Conservation (phyloP, 495 filamentous ascomycete species). For the Aspergillus indologenus region DNA sequence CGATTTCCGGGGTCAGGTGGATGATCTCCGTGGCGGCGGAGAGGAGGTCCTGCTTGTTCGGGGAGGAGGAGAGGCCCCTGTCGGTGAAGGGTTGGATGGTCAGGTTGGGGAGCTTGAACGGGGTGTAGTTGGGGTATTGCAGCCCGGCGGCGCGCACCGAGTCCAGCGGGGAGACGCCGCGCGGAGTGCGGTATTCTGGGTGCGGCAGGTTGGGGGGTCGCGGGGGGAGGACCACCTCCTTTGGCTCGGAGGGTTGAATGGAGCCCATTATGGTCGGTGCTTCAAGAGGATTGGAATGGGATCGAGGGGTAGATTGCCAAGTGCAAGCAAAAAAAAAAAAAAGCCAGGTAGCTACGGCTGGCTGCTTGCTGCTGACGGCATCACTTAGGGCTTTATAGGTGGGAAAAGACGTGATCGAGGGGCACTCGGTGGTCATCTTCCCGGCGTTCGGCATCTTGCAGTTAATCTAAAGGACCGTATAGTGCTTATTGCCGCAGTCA, state of each 20-base stretch:
- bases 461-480: no score
- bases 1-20: slow-evolving; percentile 41
- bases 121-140: slow-evolving; percentile 16
- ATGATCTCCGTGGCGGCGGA: slow-evolving; percentile 6
- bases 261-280: slow-evolving; percentile 3
- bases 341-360: no score
- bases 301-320: no score
- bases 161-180: slow-evolving; percentile 10
- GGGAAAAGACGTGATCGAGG: no score
- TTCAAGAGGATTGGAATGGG: no score
- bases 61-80: slow-evolving; percentile 9
- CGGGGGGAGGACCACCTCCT: not conserved
- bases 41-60: slow-evolving; percentile 9
- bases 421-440: no score
- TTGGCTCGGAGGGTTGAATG: not conserved
- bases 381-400: no score
- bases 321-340: no score
- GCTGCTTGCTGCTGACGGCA: no score
- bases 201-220: slow-evolving; percentile 7
- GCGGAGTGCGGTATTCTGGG: slow-evolving; percentile 8
- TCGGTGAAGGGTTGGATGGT: slow-evolving; percentile 9
- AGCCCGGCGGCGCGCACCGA: slow-evolving; percentile 9
- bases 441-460: no score
- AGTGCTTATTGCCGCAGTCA: no score
- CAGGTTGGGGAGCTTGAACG: slow-evolving; percentile 14